A percentile compares a stretch with the other conserved stretches of the same genome.
phyloP scores from a whole-genome alignment of 768 basidiomycete species.

The Chlorophyllum brunneum region DNA sequence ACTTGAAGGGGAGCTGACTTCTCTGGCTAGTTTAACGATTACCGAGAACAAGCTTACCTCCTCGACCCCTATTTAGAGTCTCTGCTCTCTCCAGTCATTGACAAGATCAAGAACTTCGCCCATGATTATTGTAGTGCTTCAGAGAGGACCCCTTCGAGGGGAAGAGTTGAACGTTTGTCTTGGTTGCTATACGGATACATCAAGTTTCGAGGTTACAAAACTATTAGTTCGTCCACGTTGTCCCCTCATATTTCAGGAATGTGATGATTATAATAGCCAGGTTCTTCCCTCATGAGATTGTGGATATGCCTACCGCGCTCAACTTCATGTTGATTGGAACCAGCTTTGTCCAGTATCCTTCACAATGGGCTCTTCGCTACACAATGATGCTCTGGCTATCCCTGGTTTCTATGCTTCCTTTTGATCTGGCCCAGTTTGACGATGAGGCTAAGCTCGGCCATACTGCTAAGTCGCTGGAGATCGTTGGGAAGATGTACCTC shows the following conservation, averaged over 20 bases:
- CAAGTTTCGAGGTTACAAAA: conserved; percentile 89
- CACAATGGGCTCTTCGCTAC: conserved; percentile 81
- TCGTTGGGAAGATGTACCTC: conserved; percentile 54
- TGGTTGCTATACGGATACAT: conserved; percentile 73
- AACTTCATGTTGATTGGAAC: conserved; percentile 52
- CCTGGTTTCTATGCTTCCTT: conserved; percentile 90
- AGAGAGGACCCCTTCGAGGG: conserved; percentile 24
- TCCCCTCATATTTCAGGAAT: conserved; percentile 1
- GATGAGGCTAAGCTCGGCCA: conserved; percentile 46
- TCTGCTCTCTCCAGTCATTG: conserved; percentile 73
- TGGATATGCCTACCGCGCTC: conserved; percentile 74
- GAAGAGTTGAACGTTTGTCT: conserved; percentile 50
- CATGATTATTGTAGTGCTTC: conserved; percentile 32
- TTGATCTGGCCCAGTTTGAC: conserved; percentile 85
- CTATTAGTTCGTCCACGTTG: conserved; percentile 57
- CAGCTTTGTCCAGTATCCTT: conserved; percentile 34
- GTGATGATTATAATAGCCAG: conserved; percentile 50
- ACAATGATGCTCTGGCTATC: conserved; percentile 90
- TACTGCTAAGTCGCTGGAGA: conserved; percentile 57
- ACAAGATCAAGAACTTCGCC: conserved; percentile 54
- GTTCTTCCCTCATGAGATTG: conserved; percentile 90
- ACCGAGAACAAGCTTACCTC: conserved; percentile 91
- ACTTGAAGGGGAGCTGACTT: not conserved
- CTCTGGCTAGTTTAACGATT: conserved; percentile 66
- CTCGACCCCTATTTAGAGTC: conserved; percentile 85